Evolutionary conservation across 2,329 filamentous ascomycete species (phyloP).

Genomic region (Teratosphaeria viscida): DNA sequence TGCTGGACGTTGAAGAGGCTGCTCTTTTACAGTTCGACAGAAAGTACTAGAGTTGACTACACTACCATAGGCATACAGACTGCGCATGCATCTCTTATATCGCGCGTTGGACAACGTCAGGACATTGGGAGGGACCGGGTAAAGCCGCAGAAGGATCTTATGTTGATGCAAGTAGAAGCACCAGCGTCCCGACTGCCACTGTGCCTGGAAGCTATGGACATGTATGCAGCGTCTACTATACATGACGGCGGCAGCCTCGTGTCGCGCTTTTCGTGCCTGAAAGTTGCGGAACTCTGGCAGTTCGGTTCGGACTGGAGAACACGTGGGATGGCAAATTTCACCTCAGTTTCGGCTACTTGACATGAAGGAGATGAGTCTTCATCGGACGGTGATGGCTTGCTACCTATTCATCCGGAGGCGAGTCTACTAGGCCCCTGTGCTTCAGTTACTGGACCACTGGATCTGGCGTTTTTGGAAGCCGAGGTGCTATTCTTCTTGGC

Average conservation of each 20-base stretch:
- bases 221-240: no score
- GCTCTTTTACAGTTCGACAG: no score
- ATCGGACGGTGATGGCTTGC: no score
- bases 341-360: no score
- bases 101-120: not conserved
- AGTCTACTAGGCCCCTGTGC: no score
- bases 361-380: no score
- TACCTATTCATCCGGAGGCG: no score
- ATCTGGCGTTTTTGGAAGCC: no score
- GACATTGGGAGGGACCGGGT: not conserved
- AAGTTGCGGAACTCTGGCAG: not conserved
- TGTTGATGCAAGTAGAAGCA: not conserved
- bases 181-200: not conserved
- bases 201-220: not conserved
- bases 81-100: no score
- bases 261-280: not conserved
- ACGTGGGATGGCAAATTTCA: not conserved
- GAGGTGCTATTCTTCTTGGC: no score
- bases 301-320: not conserved
- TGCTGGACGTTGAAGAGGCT: no score
- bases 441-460: no score
- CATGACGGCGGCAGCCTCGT: not conserved
- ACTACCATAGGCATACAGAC: not conserved
- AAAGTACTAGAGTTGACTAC: not conserved
- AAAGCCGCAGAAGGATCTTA: not conserved